These are phyloP conservation scores for Gnomoniopsis smithogilvyi DNA, from an alignment of 2,329 filamentous ascomycete species.

Conservation along the genomic window DNA sequence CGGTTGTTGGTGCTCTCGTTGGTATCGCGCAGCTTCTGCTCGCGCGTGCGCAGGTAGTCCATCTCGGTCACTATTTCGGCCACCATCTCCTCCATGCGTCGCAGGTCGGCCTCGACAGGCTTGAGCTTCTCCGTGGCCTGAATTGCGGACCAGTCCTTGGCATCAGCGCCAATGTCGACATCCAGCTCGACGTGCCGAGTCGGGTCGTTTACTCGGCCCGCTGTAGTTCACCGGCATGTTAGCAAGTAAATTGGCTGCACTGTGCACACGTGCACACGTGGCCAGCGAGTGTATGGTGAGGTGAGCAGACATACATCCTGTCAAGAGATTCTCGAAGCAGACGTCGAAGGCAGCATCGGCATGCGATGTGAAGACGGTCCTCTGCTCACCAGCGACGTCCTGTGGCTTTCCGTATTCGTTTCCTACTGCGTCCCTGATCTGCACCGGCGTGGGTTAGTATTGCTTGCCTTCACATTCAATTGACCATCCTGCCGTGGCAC, in stretches of 20 bases:
- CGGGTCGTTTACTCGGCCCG: constrained; percentile 41
- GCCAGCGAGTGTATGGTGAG: neutral
- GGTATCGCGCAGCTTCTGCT: constrained; percentile 95
- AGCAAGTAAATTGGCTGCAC: constrained; percentile 3
- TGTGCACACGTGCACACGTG: neutral
- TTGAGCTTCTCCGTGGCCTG: constrained; percentile 97
- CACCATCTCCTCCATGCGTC: constrained; percentile 87
- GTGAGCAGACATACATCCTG: constrained; percentile 55
- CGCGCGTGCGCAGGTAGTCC: constrained; percentile 86
- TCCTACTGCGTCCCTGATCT: constrained; percentile 94
- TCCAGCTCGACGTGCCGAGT: constrained; percentile 82
- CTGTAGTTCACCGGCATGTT: neutral
- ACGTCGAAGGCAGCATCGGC: constrained; percentile 92
- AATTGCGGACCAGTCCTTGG: constrained; percentile 96
- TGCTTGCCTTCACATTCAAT: neutral
- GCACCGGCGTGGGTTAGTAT: constrained; percentile 13
- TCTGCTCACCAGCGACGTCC: constrained; percentile 87
- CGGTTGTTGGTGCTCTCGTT: constrained; percentile 99
- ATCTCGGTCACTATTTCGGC: constrained; percentile 88
- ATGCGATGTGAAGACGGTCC: constrained; percentile 91
- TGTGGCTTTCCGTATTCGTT: constrained; percentile 94
- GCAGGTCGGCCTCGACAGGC: constrained; percentile 91
- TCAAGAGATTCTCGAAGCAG: constrained; percentile 86
- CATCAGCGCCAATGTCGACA: constrained; percentile 93
- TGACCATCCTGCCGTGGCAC: constrained; percentile 26